Conservation (phyloP, 2,329 filamentous ascomycete genomes). For the Exophiala phaeomuriformis region DNA sequence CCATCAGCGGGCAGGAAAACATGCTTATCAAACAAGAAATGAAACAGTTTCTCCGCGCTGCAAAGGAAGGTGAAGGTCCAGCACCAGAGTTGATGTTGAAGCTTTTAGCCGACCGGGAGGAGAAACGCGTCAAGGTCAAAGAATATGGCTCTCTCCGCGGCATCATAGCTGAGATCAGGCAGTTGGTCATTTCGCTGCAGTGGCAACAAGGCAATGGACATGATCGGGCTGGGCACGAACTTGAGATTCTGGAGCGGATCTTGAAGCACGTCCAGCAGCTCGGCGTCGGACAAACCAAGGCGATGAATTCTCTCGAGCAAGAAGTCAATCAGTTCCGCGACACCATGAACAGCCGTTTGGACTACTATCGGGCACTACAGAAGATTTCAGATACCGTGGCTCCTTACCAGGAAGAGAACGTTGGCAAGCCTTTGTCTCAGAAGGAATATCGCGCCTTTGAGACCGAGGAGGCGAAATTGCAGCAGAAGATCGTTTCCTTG, state of each 20-base stretch:
- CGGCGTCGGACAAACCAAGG: constrained; percentile 47
- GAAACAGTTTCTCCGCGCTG: constrained; percentile 52
- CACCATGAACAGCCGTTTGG: constrained; percentile 76
- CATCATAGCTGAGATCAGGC: constrained; percentile 62
- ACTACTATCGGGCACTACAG: constrained; percentile 87
- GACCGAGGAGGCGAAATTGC: constrained; percentile 46
- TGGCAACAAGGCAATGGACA: constrained; percentile 50
- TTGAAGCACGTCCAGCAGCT: constrained; percentile 53
- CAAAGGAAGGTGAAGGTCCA: constrained; percentile 59
- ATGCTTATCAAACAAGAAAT: constrained; percentile 67
- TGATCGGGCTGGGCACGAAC: constrained; percentile 54
- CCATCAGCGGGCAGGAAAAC: constrained; percentile 70
- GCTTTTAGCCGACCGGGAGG: constrained; percentile 41
- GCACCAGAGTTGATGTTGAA: constrained; percentile 57
- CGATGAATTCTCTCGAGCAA: constrained; percentile 44
- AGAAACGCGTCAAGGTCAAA: constrained; percentile 38
- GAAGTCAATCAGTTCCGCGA: constrained; percentile 70
- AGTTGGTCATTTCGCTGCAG: constrained; percentile 53
- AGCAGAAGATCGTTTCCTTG: constrained; percentile 53
- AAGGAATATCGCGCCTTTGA: constrained; percentile 39
- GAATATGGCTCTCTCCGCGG: constrained; percentile 60
- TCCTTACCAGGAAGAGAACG: constrained; percentile 58
- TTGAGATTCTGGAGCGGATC: constrained; percentile 56
- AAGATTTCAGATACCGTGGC: constrained; percentile 81
- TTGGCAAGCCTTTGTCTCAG: constrained; percentile 51